Evolutionary conservation across 2,329 filamentous ascomycete species (phyloP), one percentile per base, ranked within the genome.

Genomic region (Aureobasidium sp.): DNA sequence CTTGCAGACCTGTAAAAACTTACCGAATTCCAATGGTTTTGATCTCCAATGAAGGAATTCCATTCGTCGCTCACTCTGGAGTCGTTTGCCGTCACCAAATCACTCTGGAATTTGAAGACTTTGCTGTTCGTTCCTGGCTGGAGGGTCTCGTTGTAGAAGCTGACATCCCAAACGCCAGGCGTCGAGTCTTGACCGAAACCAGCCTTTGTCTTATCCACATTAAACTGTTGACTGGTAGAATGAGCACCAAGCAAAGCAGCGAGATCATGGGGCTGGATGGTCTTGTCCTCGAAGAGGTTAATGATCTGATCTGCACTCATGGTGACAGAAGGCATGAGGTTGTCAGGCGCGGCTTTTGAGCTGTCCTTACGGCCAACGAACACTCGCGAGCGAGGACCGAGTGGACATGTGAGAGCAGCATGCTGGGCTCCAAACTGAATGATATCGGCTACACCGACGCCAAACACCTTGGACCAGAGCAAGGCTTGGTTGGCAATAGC

Each of bases 281-380:
- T 70, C 60, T 71, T 71, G 21, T 65, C 67, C 35, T 62, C 54
- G 44, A 70, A 70, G 2, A 70, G 61, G 50, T 62, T 63, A 52
- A 70, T 63, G 6, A 68, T 57, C 27, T 57, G 63, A 45, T 69
- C 66, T 3, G 66, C 63, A 1, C 60, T 63, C 53, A 66, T 66
- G 6, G 58, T 64, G 6, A 64, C 65, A 6, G 58, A 61, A 4
- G 68, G 68, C 1, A 71, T 56, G 5, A 70, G 61, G 6, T 63
- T 62, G n/a, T 64, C 65, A 6, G 64, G 64, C 3, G 64, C 63
- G 5, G 67, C 62, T 21, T 61, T 61, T 21, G 60, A 59, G 35
- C 64, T 68, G 47, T 70, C 68, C 45, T 69, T 70, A 29, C 68
- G 64, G 19, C 68, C 68, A 44, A 70, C 65, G 41, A 67, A 70